phyloP scores from a whole-genome alignment of 495 filamentous ascomycete species.

The Trichocladium uniseriatum region DNA sequence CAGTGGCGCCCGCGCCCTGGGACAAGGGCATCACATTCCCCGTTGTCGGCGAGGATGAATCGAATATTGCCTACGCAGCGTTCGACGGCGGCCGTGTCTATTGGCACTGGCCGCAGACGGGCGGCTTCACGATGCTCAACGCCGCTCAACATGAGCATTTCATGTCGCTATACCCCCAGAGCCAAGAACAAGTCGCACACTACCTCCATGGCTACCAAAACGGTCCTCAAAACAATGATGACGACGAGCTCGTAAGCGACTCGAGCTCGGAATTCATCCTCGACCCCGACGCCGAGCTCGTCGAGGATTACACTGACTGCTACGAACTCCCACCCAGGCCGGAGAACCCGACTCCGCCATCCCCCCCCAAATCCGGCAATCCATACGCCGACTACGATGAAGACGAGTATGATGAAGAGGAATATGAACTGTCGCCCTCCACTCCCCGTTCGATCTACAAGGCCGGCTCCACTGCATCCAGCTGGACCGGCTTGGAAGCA shows the following conservation, averaged over 20 bases:
- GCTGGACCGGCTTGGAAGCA: conserved; percentile 4
- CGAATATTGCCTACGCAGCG: neutral
- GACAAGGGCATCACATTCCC: neutral
- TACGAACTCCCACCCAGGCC: neutral
- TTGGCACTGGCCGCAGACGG: neutral
- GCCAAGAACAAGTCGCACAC: too few species aligned
- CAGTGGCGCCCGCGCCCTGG: too few species aligned
- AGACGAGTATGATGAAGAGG: too few species aligned
- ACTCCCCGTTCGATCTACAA: neutral
- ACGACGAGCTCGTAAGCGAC: neutral
- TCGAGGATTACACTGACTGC: neutral
- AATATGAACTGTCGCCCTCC: too few species aligned
- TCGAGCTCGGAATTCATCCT: neutral
- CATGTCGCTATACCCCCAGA: too few species aligned
- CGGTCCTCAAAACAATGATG: too few species aligned
- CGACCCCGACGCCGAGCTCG: neutral
- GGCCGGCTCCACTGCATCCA: neutral
- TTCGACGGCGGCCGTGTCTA: neutral
- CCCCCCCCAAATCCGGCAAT: neutral
- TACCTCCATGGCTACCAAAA: too few species aligned
- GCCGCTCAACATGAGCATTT: too few species aligned
- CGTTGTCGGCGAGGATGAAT: neutral
- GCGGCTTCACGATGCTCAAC: neutral
- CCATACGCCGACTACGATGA: neutral
- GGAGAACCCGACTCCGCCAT: neutral